These are phyloP conservation scores for Cercis canadensis DNA, from an alignment of 306 rosid species.

Conservation along the genomic window DNA sequence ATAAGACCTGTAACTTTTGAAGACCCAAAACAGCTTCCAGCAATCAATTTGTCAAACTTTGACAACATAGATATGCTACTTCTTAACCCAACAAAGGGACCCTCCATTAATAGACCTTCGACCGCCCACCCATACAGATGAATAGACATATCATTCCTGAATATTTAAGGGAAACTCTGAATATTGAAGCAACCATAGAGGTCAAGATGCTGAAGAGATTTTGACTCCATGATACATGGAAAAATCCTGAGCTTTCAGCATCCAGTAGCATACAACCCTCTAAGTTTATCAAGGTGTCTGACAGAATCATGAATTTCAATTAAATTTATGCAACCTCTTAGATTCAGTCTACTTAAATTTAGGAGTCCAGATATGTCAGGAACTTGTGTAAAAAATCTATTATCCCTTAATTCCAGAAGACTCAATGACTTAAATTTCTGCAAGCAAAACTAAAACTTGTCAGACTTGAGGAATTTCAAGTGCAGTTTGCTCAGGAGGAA, in stretches of 20 bases:
- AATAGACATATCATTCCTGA: too few species aligned
- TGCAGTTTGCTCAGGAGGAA: too few species aligned
- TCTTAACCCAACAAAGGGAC: not conserved
- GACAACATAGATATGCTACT: constrained; percentile 3
- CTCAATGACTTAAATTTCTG: not conserved
- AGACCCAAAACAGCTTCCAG: not conserved
- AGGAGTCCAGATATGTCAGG: not conserved
- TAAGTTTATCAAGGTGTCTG: not conserved
- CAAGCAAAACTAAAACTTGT: not conserved
- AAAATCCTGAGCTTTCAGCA: not conserved
- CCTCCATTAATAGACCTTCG: too few species aligned
- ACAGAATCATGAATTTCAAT: not conserved
- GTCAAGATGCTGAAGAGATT: not conserved
- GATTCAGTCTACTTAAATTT: not conserved
- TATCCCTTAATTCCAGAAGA: not conserved
- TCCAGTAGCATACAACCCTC: not conserved
- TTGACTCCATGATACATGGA: not conserved
- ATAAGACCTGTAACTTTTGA: not conserved
- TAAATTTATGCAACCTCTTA: not conserved
- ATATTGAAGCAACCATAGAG: not conserved
- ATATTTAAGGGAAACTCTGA: too few species aligned
- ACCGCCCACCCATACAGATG: too few species aligned
- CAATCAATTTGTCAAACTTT: constrained; percentile 19
- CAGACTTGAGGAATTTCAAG: too few species aligned
- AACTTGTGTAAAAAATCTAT: not conserved